Evolutionary conservation across 208 protist genomes (phyloP), one percentile per base, ranked within the genome.

Genomic region (Leishmania turanica): DNA sequence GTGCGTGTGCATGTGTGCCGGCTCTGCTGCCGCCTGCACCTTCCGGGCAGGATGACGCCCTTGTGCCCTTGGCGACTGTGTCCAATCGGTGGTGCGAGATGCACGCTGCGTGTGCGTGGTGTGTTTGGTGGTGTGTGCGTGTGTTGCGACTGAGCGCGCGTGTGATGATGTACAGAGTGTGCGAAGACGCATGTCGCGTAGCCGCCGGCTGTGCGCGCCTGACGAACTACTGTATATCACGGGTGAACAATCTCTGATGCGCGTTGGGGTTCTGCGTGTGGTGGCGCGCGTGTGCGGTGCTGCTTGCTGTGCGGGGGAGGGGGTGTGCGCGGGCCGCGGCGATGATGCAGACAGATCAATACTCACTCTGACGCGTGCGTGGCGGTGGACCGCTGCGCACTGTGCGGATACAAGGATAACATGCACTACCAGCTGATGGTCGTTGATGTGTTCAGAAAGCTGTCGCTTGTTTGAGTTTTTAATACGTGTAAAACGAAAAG

Each of bases 361-460:
- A 89, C 82, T 89, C 83, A 87, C 86, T 87, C 87, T 84, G 83
- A 89, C 47, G 71, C 54, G 80, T 60, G 80, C 70, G 66, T 58
- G 31, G 77, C 80, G 76, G 72, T 69, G 72, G 72, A 69, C 80
- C 70, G 80, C 65, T 78, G 76, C 75, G 75, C 76, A 56, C 68
- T 69, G 71, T 90, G 84, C 78, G 83, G 87, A 88, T 58, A 76
- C 80, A 81, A 87, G 78, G 87, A 89, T 87, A 87, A 89, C 87
- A 87, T 87, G 87, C 87, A 89, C 87, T 87, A 89, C 83, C 83
- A 87, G 83, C 83, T 87, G 83, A 87, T 70, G 82, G 79, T 40
- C 58, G 51, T 40, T 45, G 24, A 42, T 42, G 40, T 42, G n/a
- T n/a, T n/a, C n/a, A n/a, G n/a, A n/a, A n/a, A n/a, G n/a, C n/a